phyloP scores from a whole-genome alignment of 768 basidiomycete species.

The Dentipellis fragilis region DNA sequence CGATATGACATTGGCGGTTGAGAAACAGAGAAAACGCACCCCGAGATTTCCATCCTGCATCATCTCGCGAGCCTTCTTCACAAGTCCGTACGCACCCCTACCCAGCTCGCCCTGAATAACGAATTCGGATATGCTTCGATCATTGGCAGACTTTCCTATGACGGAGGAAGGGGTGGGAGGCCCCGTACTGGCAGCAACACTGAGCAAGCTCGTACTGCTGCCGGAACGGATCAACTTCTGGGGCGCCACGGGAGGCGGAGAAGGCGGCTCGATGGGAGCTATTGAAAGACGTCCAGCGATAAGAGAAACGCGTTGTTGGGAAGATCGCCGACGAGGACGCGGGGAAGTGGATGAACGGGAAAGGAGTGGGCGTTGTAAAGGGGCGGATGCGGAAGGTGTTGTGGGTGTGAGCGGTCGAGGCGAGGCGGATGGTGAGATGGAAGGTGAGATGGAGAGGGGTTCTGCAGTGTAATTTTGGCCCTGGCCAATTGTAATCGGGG shows the following conservation, averaged over 20 bases:
- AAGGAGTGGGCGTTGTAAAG: constrained; percentile 24
- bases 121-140: constrained; percentile 76
- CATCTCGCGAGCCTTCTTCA: constrained; percentile 81
- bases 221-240: constrained; percentile 54
- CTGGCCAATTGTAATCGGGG: constrained; percentile 2
- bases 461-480: constrained; percentile 16
- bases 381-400: constrained; percentile 17
- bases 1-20: constrained; percentile 4
- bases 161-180: constrained; percentile 49
- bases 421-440: constrained; percentile 16
- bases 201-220: constrained; percentile 56
- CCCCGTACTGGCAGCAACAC: constrained; percentile 46
- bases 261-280: constrained; percentile 64
- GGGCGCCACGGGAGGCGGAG: constrained; percentile 49
- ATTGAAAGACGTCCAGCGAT: constrained; percentile 77
- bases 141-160: constrained; percentile 36
- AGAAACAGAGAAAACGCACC: constrained; percentile 37
- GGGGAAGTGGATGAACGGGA: constrained; percentile 41
- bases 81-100: constrained; percentile 90
- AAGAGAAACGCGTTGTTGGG: constrained; percentile 76
- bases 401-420: constrained; percentile 18
- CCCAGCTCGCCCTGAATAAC: constrained; percentile 84
- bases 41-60: constrained; percentile 68
- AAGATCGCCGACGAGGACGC: constrained; percentile 66
- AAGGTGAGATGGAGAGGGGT: constrained; percentile 20